Percentiles rank a stretch among this genome's conserved stretches.
These are phyloP conservation scores for Colletotrichum nymphaeae DNA, from an alignment of 2,329 filamentous ascomycete genomes.

Conservation along the genomic window DNA sequence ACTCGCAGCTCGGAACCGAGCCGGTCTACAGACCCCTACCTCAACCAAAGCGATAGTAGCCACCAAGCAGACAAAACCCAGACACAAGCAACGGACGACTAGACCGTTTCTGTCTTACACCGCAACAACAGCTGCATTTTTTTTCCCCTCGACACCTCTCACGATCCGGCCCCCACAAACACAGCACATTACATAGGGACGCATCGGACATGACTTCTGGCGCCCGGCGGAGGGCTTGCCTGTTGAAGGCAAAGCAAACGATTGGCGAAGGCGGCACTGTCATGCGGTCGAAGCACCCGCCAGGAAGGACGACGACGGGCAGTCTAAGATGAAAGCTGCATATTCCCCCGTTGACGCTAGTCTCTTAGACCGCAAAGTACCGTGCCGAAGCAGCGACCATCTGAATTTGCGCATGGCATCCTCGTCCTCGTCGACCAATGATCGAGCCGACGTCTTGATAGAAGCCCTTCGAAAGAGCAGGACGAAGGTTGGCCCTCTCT, in stretches of 20 bases:
- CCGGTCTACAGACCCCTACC: neutral
- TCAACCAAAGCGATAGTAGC: neutral
- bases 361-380: neutral
- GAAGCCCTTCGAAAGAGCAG: neutral
- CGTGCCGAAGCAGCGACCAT: constrained; percentile 1
- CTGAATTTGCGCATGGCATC: constrained; percentile 22
- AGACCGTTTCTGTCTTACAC: neutral
- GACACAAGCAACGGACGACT: neutral
- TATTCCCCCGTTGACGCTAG: constrained; percentile 6
- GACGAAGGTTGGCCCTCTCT: constrained; percentile 12
- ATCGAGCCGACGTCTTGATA: neutral
- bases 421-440: constrained; percentile 14
- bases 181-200: neutral
- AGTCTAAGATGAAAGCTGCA: constrained; percentile 4
- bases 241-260: constrained; percentile 2
- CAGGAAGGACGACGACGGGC: neutral
- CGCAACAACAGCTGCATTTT: neutral
- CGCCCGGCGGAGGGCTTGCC: constrained; percentile 19
- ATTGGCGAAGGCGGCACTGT: constrained; percentile 3
- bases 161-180: neutral
- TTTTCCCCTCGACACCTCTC: neutral
- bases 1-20: neutral
- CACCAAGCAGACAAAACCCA: neutral
- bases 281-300: neutral
- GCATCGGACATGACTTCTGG: neutral